phyloP scores from a whole-genome alignment of 345 rosid genomes.

The Gossypium ekmanianum region DNA sequence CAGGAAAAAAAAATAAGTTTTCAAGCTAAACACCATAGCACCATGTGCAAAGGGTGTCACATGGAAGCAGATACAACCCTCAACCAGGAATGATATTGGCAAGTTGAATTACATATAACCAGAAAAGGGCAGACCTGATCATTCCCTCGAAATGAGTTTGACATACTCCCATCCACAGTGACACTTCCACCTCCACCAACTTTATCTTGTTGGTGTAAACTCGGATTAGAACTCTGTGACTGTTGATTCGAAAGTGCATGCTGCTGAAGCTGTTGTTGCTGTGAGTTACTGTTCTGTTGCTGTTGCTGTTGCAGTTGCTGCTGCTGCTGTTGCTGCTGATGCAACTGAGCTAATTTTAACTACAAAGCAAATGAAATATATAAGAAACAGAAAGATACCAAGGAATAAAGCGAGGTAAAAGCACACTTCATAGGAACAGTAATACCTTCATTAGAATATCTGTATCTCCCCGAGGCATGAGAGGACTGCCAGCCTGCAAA shows the following conservation, averaged over 20 bases:
- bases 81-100: neutral
- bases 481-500: constrained; percentile 32
- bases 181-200: constrained; percentile 69
- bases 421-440: neutral
- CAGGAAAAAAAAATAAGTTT: too few species aligned
- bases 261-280: constrained; percentile 47
- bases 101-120: neutral
- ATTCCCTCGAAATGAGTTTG: constrained; percentile 90
- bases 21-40: too few species aligned
- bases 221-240: constrained; percentile 65
- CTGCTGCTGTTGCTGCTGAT: constrained; percentile 22
- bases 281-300: constrained; percentile 31
- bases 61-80: neutral
- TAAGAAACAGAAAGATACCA: neutral
- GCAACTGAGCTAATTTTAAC: constrained; percentile 69
- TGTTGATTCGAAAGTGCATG: constrained; percentile 66
- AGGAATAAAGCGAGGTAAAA: neutral
- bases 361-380: constrained; percentile 21
- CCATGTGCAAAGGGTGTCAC: neutral
- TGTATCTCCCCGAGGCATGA: constrained; percentile 33
- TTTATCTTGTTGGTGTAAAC: constrained; percentile 70
- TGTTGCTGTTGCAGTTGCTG: constrained; percentile 23
- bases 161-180: constrained; percentile 72
- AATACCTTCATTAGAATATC: constrained; percentile 33
- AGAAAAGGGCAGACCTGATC: constrained; percentile 76